Percentiles rank a stretch among this genome's conserved stretches.
Conservation (phyloP, 2,329 filamentous ascomycete genomes). For the Phyllosticta citribraziliensis region DNA sequence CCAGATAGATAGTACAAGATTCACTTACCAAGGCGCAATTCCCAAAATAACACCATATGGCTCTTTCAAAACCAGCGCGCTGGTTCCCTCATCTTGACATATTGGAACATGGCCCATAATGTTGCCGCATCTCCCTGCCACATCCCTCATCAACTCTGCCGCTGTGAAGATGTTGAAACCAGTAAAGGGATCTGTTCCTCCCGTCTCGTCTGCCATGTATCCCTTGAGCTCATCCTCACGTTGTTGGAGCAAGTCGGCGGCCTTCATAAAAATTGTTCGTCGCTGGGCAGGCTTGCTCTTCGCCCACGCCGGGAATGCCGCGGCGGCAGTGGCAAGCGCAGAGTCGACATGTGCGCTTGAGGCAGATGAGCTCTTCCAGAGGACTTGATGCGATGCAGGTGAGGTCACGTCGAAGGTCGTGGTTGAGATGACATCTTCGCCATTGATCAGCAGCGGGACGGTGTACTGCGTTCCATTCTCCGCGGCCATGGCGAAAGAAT, state of each 20-base stretch:
- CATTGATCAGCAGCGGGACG: conserved; percentile 40
- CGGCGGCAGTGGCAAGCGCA: conserved; percentile 51
- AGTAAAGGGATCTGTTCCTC: conserved; percentile 32
- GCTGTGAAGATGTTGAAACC: conserved; percentile 32
- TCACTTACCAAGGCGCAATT: conserved; percentile 66
- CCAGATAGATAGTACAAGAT: neutral
- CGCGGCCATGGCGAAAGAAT: neutral
- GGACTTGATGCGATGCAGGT: conserved; percentile 43
- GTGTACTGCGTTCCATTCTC: conserved; percentile 16
- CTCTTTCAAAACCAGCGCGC: conserved; percentile 60
- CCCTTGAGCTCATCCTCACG: conserved; percentile 50
- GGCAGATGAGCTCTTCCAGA: conserved; percentile 48
- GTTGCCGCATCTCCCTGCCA: conserved; percentile 39
- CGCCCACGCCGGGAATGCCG: conserved; percentile 61
- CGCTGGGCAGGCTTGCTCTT: conserved; percentile 50
- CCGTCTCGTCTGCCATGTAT: conserved; percentile 53
- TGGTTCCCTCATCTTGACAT: conserved; percentile 39
- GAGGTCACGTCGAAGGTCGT: conserved; percentile 48
- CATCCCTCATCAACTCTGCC: conserved; percentile 40
- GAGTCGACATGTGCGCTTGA: conserved; percentile 46
- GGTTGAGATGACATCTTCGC: conserved; percentile 37
- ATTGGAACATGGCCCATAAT: conserved; percentile 42
- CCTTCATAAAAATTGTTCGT: conserved; percentile 60
- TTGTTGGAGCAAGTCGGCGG: conserved; percentile 53
- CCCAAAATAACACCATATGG: conserved; percentile 70